Conservation (phyloP, 257 asterid species). For the Buddleja alternifolia region DNA sequence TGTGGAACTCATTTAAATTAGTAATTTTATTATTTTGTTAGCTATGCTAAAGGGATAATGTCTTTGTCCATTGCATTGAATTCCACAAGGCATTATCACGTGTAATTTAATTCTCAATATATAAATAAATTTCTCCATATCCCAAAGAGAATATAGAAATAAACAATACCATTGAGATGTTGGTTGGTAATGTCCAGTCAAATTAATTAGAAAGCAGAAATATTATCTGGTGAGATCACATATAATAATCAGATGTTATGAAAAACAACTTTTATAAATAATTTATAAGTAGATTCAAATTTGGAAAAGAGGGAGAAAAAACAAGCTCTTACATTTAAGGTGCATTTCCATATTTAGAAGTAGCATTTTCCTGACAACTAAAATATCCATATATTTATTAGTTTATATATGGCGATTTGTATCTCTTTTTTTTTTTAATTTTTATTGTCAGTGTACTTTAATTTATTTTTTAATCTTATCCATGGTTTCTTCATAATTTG, state of each 20-base stretch:
- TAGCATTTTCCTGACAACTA: too few species aligned
- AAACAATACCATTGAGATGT: slow-evolving; percentile 25
- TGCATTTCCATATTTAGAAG: too few species aligned
- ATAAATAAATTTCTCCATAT: slow-evolving; percentile 8
- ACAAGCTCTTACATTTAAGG: too few species aligned
- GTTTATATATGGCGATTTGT: too few species aligned
- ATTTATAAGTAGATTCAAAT: background rate
- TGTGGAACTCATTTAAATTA: background rate
- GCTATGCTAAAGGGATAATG: slow-evolving; percentile 26
- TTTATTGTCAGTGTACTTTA: too few species aligned
- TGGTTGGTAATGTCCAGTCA: slow-evolving; percentile 32
- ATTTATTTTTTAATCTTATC: too few species aligned
- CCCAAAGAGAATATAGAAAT: slow-evolving; percentile 19
- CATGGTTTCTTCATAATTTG: too few species aligned
- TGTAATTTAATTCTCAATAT: slow-evolving; percentile 7
- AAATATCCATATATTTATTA: too few species aligned
- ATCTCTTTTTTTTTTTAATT: too few species aligned
- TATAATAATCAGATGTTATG: background rate
- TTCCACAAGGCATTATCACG: slow-evolving; percentile 27
- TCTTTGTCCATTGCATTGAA: slow-evolving; percentile 28
- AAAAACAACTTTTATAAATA: too few species aligned
- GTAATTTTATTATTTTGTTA: background rate
- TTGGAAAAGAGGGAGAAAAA: background rate
- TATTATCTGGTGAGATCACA: slow-evolving; percentile 22
- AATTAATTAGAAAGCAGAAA: slow-evolving; percentile 25